Percentiles rank a stretch among this genome's conserved stretches.
Evolutionary conservation across 495 filamentous ascomycete genomes (phyloP).

Genomic region (Aspergillus affinis): DNA sequence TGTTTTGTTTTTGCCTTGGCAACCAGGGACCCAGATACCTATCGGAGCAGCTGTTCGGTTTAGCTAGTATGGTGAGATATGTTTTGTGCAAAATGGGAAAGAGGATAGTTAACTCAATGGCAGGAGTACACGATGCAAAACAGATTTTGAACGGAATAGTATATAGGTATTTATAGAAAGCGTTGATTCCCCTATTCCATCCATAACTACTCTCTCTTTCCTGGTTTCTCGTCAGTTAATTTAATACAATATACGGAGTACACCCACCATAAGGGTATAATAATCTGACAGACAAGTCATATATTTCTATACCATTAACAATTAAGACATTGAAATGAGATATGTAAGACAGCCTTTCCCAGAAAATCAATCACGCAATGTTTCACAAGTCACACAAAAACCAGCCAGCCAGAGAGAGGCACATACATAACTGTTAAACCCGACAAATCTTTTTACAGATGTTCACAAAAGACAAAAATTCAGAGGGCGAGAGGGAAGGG

Average conservation of each 20-base stretch:
- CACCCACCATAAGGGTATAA: not conserved
- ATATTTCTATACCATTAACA: constrained; percentile 26
- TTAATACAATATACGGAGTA: not conserved
- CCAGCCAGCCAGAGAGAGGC: too few relatives aligned
- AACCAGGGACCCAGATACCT: too few relatives aligned
- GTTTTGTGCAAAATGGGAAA: too few relatives aligned
- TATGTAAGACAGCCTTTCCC: not conserved
- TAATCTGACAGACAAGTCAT: too few relatives aligned
- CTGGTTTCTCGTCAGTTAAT: too few relatives aligned
- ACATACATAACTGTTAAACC: not conserved
- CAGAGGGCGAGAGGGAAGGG: too few relatives aligned
- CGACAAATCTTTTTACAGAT: constrained; percentile 8
- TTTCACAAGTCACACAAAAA: constrained; percentile 5
- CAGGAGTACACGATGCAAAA: too few relatives aligned
- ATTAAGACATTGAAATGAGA: constrained; percentile 14
- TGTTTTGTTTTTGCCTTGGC: too few relatives aligned
- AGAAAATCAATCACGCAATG: not conserved
- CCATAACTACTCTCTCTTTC: not conserved
- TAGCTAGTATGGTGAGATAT: too few relatives aligned
- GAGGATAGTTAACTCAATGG: too few relatives aligned
- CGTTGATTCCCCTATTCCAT: not conserved
- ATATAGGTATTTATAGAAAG: not conserved
- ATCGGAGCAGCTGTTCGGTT: not conserved
- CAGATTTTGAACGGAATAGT: too few relatives aligned
- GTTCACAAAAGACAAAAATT: too few relatives aligned